Conservation (phyloP, 208 protist species). For the Novymonas esmeraldas region DNA sequence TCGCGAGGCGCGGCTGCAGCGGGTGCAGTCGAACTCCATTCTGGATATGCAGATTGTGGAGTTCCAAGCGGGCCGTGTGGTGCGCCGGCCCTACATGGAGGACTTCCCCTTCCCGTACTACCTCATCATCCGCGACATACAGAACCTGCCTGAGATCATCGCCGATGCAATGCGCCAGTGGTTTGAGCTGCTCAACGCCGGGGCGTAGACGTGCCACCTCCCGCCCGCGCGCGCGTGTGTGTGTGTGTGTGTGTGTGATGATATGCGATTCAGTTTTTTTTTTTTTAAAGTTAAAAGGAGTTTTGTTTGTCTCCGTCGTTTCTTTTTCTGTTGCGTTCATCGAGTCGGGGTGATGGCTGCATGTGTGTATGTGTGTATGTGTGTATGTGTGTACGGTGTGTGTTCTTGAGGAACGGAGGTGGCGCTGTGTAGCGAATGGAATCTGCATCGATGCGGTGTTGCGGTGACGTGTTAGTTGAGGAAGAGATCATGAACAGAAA, state of each 20-base stretch:
- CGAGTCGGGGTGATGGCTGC: too few relatives aligned
- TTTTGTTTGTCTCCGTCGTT: background rate
- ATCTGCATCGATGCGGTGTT: too few relatives aligned
- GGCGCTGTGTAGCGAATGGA: too few relatives aligned
- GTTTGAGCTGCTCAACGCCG: conserved; percentile 94
- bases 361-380: background rate
- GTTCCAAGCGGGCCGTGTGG: conserved; percentile 82
- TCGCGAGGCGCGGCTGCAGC: conserved; percentile 74
- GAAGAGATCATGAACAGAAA: too few relatives aligned
- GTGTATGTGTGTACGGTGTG: background rate
- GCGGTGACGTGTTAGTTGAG: too few relatives aligned
- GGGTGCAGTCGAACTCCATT: conserved; percentile 86
- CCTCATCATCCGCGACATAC: conserved; percentile 97
- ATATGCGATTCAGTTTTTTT: background rate
- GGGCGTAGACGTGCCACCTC: too few relatives aligned
- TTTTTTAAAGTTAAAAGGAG: background rate
- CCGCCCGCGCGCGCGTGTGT: too few relatives aligned
- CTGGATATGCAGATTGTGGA: conserved; percentile 93
- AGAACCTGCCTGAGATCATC: conserved; percentile 96
- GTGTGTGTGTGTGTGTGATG: background rate
- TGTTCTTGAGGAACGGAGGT: too few relatives aligned
- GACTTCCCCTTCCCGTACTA: conserved; percentile 99
- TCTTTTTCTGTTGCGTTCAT: conserved; percentile 1
- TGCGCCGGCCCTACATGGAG: conserved; percentile 96
- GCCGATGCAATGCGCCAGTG: conserved; percentile 99